Evolutionary conservation across 2,329 filamentous ascomycete genomes (phyloP), one percentile per base, ranked within the genome.

Genomic region (Zalaria obscura): DNA sequence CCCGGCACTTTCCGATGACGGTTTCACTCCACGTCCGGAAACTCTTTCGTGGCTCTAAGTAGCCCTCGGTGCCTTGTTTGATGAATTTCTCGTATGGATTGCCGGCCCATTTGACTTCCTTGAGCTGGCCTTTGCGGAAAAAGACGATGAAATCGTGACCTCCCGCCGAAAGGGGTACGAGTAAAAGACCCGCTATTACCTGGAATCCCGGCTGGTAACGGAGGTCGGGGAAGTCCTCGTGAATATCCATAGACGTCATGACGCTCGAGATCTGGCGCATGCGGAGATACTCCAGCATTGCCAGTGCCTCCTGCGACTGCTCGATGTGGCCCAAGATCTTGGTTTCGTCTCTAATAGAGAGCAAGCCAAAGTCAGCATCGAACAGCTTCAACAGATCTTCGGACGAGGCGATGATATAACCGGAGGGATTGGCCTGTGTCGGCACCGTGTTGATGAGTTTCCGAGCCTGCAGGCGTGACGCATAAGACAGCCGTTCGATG

Each of bases 131-230:
- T 49, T 72, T 80, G n/a, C 87, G 75, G 63, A 93, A 93, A 55
- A 94, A 93, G 0, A 87, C 83, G 35, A 94, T 93, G 52, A 94
- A 94, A 51, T 94, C 87, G 27, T 68, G 69, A 1, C 87, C 87
- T 2, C 76, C 75, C 1, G 75, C 68, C 10, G 83, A 88, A 2
- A 94, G 64, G 0, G 87, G 87, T 0, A 94, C 85, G 41, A 93
- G 78, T 0, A 94, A 64, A 38, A 93, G 60, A 0, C 87, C 87
- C 0, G 85, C 83, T 43, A 94, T 75, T 18, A 78, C 65, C 44
- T 78, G 72, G 53, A 94, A 91, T 0, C 87, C 86, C 1, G 85
- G 86, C 0, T 75, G 66, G 50, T 93, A 93, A 25, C 72, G 70
- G 3, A 94, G 64, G 51, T 94, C 87, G 0, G 83, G 83, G 42